Percentiles rank a stretch among this genome's conserved stretches.
Evolutionary conservation across 306 rosid genomes (phyloP).

Genomic region (Acacia confusa): DNA sequence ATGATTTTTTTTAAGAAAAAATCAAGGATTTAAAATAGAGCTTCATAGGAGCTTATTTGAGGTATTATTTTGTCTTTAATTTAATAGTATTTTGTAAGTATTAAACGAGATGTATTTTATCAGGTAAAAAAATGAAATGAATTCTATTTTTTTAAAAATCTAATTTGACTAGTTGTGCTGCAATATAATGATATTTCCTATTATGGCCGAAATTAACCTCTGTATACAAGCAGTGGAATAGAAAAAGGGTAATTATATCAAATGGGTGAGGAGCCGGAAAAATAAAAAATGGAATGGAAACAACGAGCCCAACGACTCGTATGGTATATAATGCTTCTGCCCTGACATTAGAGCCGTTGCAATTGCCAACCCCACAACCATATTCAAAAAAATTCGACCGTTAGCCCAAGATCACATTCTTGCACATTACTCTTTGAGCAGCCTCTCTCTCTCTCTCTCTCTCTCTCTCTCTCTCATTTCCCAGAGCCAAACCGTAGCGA

Average conservation of each 20-base stretch:
- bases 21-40: no score
- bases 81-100: no score
- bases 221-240: no score
- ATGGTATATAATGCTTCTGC: neutral
- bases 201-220: neutral
- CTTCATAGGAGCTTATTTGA: no score
- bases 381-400: slow-evolving; percentile 47
- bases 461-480: neutral
- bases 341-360: slow-evolving; percentile 52
- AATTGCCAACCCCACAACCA: neutral
- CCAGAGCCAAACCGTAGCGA: neutral
- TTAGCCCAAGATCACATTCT: slow-evolving; percentile 7
- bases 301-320: neutral
- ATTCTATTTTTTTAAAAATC: no score
- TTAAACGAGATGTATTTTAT: no score
- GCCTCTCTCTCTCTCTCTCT: neutral
- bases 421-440: neutral
- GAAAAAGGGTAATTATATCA: neutral
- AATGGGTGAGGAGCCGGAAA: neutral
- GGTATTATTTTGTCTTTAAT: no score
- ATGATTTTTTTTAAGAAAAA: no score
- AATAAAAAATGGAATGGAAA: neutral
- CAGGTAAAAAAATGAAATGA: no score
- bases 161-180: no score
- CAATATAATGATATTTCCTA: no score